Evolutionary conservation across 805 yeast species (phyloP).

Genomic region (Blastobotrys peoriensis): DNA sequence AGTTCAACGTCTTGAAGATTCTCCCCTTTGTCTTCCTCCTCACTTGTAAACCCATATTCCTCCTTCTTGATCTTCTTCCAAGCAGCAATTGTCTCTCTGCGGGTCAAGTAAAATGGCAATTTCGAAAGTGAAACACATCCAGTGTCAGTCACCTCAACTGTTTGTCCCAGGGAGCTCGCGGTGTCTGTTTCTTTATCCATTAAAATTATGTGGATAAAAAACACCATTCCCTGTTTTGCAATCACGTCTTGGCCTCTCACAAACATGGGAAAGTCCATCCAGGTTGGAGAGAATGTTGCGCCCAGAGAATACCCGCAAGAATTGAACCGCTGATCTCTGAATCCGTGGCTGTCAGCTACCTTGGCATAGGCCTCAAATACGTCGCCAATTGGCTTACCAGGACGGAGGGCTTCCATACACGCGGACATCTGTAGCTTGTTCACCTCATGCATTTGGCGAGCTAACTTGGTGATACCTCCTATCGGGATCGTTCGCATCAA

Average conservation of each 20-base stretch:
- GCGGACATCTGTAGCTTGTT: slow-evolving; percentile 9
- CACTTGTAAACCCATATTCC: slow-evolving; percentile 7
- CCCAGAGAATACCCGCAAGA: slow-evolving; percentile 10
- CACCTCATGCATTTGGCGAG: slow-evolving; percentile 10
- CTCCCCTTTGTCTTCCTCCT: slow-evolving; percentile 12
- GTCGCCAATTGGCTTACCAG: slow-evolving; percentile 8
- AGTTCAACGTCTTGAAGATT: slow-evolving; percentile 7
- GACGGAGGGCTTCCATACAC: slow-evolving; percentile 8
- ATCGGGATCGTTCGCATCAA: slow-evolving; percentile 10
- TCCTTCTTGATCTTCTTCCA: slow-evolving; percentile 11
- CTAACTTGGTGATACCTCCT: slow-evolving; percentile 10
- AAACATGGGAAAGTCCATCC: slow-evolving; percentile 13
- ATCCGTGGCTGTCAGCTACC: slow-evolving; percentile 9
- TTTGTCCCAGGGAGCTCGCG: slow-evolving; percentile 10
- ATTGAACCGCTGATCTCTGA: slow-evolving; percentile 10
- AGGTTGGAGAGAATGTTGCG: slow-evolving; percentile 10
- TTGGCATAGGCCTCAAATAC: slow-evolving; percentile 10
- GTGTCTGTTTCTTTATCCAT: slow-evolving; percentile 11
- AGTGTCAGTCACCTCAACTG: slow-evolving; percentile 9
- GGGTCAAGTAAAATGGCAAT: slow-evolving; percentile 9
- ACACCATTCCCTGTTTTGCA: slow-evolving; percentile 10
- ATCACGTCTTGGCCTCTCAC: slow-evolving; percentile 10
- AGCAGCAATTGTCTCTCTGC: slow-evolving; percentile 7
- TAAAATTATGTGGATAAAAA: slow-evolving; percentile 9
- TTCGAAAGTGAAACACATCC: slow-evolving; percentile 9